Evolutionary conservation across 2,329 filamentous ascomycete species (phyloP), one percentile per base, ranked within the genome.

Genomic region (Calycina herbarum): DNA sequence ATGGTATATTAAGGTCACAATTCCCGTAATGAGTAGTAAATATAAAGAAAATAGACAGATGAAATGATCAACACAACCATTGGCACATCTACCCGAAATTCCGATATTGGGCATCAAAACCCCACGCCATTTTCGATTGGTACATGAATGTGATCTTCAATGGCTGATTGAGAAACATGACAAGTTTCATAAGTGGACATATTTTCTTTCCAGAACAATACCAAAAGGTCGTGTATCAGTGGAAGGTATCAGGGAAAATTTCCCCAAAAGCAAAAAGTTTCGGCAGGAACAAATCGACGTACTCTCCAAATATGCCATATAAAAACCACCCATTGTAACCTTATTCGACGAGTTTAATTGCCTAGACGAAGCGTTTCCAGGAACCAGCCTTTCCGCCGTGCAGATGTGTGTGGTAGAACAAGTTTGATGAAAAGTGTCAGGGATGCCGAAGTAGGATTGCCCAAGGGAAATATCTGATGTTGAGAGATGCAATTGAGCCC

Each of bases 251-350:
- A 66, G 67, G 71, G 68, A 68, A 71, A 71, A 68, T 68, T 63
- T 67, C 66, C 72, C 69, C 56, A 8, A 33, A 31, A 33, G 67
- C 57, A 68, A 66, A 64, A 60, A 42, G 66, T 63, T 68, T 63
- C 68, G 64, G 65, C 69, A 64, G 63, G 57, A 69, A 62, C 71
- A 64, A 64, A 71, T 70, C 65, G 58, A 76, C 74, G 69, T 76
- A 76, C 74, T 75, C 71, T 75, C 74, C 66, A 76, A 65, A 74
- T 76, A 76, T 73, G 73, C 73, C 83, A 89, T 89, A 75, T 89
- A 89, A 75, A 88, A 89, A 70, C 86, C 86, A 73, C 82, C 82
- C 86, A 89, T 89, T 69, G 72, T 83, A 61, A 66, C 59, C 68
- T 64, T 45, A 69, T 66, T 68, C 62, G 54, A 70, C 63, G 68